Evolutionary conservation across 2,329 filamentous ascomycete species (phyloP).

Genomic region (Fusarium sp.): DNA sequence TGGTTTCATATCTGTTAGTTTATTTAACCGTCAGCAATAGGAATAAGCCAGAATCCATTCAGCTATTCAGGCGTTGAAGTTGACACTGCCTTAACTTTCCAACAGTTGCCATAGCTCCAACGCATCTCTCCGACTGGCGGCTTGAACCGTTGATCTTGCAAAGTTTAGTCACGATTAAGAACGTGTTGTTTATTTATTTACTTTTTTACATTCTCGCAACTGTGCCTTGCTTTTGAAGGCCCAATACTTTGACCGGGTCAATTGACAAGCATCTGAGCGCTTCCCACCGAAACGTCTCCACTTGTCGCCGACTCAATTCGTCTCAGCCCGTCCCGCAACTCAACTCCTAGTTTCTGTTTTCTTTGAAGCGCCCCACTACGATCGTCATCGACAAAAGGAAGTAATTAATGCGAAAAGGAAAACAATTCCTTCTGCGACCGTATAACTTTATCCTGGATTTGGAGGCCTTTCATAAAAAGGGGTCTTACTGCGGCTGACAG

Average conservation of each 20-base stretch:
- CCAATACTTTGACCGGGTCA: conserved; percentile 14
- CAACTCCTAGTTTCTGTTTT: conserved; percentile 23
- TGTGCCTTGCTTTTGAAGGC: conserved; percentile 9
- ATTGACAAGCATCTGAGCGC: conserved; percentile 15
- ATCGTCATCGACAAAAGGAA: conserved; percentile 14
- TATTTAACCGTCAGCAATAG: neutral
- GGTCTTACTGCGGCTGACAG: conserved; percentile 6
- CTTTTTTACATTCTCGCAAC: neutral
- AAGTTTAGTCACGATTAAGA: neutral
- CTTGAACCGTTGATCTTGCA: neutral
- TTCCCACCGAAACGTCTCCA: conserved; percentile 31
- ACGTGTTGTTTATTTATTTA: conserved; percentile 17
- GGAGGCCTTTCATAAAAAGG: neutral
- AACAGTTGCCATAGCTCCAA: neutral
- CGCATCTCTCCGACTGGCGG: conserved; percentile 11
- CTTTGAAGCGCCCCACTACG: conserved; percentile 15
- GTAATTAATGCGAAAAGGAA: conserved; percentile 5
- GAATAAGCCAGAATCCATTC: neutral
- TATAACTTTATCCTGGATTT: neutral
- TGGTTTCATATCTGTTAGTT: conserved; percentile 18
- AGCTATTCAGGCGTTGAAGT: neutral
- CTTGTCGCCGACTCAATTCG: conserved; percentile 34
- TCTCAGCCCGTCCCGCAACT: conserved; percentile 28
- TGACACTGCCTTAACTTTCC: neutral
- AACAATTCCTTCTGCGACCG: neutral